phyloP scores from a whole-genome alignment of 139 green algal species.

The Protoeuglena noctilucae region DNA sequence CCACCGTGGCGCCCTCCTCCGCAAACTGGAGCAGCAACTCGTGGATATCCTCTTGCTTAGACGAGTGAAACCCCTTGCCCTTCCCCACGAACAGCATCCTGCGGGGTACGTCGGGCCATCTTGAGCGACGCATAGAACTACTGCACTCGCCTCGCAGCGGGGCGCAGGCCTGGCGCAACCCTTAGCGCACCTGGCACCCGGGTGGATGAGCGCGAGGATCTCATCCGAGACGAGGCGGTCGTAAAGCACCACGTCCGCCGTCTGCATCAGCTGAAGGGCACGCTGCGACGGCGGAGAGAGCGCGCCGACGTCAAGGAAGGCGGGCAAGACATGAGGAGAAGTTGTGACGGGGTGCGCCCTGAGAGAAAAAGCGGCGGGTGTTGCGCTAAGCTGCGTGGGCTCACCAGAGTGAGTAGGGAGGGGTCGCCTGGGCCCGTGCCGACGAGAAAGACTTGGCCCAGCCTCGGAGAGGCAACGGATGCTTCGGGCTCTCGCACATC shows the following conservation, averaged over 20 bases:
- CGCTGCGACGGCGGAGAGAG: no score
- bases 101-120: no score
- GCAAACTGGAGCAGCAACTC: conserved; percentile 79
- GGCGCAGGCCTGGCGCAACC: no score
- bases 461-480: conserved; percentile 6
- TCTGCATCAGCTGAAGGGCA: conserved; percentile 74
- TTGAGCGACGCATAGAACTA: no score
- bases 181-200: no score
- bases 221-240: conserved; percentile 80
- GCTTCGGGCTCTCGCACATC: no score
- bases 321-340: no score
- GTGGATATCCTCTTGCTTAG: conserved; percentile 86
- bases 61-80: conserved; percentile 77
- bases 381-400: no score
- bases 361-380: no score
- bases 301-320: no score
- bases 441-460: conserved; percentile 73
- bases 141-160: no score
- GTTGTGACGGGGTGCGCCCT: no score
- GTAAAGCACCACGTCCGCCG: conserved; percentile 90
- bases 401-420: conserved; percentile 84
- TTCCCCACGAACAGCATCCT: conserved; percentile 97
- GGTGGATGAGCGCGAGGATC: conserved; percentile 64
- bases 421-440: conserved; percentile 92
- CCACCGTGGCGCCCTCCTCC: conserved; percentile 43